Base-by-base conservation (phyloP, 192 early-diverging fungal genomes). In the Coemansia sp. region DNA sequence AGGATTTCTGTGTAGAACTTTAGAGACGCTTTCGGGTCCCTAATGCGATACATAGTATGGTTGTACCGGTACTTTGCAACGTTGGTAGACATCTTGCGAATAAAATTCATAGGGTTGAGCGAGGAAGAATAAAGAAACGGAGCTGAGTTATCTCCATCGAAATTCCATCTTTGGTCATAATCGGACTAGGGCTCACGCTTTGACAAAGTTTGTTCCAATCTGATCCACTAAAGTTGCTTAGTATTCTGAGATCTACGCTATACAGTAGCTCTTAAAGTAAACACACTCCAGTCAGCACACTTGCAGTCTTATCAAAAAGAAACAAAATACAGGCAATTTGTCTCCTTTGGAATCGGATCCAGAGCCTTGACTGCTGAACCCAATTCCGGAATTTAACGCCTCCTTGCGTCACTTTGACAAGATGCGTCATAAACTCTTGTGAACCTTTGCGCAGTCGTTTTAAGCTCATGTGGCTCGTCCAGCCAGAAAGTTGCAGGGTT, bases 31-130 rank as follows among this genome's bases (percentile, higher is more conserved):
- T 90, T 77, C 49, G 91, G 88, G 77, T 93, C 91, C 84, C 89
- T 92, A 63, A 92, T 85, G 71, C 91, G 85, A 80, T 89, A 87
- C 91, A 92, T 94, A 19, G 90, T 92, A 80, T 94, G 92, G 83
- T 94, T 94, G 82, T 84, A 74, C 59, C 78, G 51, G 62, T 81
- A 81, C 29, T 62, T 81, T 12, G 78, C 65, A 23, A 75, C 50
- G 60, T 81, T 72, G 41, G 78, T 81, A 37, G 78, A 61, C 71
- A 72, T 75, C 49, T 70, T 81, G 57, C 63, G 67, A 52, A 31
- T 16, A 16, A 49, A 19, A 21, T 17, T 22, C 27, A 51, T 25
- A 61, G 22, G 52, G 19, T 27, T 45, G 41, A 45, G 31, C 31
- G 31, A 7, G 31, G 3, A n/a, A 45, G 41, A 45, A n/a, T 45